phyloP scores from a whole-genome alignment of 441 rosid genomes.

The Lepidium campestre region DNA sequence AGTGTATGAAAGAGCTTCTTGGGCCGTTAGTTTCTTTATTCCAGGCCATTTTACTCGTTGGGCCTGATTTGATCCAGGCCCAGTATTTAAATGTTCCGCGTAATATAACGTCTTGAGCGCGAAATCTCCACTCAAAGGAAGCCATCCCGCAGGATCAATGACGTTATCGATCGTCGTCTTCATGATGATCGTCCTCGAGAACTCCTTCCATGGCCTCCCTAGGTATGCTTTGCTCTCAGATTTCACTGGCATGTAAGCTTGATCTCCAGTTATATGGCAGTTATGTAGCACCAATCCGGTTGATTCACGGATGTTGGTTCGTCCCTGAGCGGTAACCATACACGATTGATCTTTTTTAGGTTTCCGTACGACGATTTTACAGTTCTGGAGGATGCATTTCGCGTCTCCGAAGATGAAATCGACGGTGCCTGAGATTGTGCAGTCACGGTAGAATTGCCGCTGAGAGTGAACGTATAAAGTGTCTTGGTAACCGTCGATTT shows the following conservation, averaged over 20 bases:
- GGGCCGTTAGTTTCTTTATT: slow-evolving; percentile 26
- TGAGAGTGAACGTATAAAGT: slow-evolving; percentile 68
- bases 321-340: slow-evolving; percentile 64
- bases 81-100: slow-evolving; percentile 50
- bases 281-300: slow-evolving; percentile 58
- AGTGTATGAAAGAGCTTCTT: slow-evolving; percentile 31
- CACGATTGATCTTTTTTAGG: slow-evolving; percentile 45
- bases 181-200: slow-evolving; percentile 59
- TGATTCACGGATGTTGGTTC: slow-evolving; percentile 34
- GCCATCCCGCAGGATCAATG: slow-evolving; percentile 65
- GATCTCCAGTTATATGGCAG: slow-evolving; percentile 50
- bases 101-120: slow-evolving; percentile 51
- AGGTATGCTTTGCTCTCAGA: slow-evolving; percentile 42
- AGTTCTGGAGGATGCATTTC: slow-evolving; percentile 51
- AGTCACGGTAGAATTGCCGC: slow-evolving; percentile 77
- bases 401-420: slow-evolving; percentile 73
- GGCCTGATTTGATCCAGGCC: slow-evolving; percentile 47
- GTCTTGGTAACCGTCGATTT: slow-evolving; percentile 64
- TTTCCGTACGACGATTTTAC: slow-evolving; percentile 46
- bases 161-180: slow-evolving; percentile 43
- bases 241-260: slow-evolving; percentile 34
- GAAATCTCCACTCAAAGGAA: slow-evolving; percentile 40
- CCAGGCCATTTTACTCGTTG: slow-evolving; percentile 61
- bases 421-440: slow-evolving; percentile 65
- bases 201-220: slow-evolving; percentile 70